These are phyloP conservation scores for Chalciporus sphaerocephalus DNA, from an alignment of 768 basidiomycete genomes.

Conservation along the genomic window DNA sequence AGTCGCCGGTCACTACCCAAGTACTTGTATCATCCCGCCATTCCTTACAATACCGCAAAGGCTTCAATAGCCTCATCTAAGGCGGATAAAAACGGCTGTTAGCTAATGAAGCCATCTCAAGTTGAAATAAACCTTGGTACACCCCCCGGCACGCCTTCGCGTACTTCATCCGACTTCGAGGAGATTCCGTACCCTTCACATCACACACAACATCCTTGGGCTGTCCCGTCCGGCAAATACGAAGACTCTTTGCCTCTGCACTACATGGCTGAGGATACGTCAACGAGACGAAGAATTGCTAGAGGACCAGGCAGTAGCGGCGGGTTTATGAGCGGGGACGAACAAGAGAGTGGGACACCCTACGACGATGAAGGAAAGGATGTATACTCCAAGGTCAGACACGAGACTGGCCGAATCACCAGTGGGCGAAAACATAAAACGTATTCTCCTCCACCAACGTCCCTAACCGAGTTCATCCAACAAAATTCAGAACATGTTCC, in stretches of 20 bases:
- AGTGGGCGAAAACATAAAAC: conserved; percentile 61
- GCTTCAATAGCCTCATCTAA: conserved; percentile 8
- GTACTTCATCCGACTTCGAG: conserved; percentile 67
- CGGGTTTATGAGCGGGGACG: conserved; percentile 26
- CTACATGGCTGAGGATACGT: conserved; percentile 49
- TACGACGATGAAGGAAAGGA: conserved; percentile 68
- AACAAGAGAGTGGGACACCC: conserved; percentile 30
- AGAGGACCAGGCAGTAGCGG: conserved; percentile 33
- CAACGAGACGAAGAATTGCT: conserved; percentile 42
- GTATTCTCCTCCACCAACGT: conserved; percentile 62
- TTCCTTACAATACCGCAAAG: conserved; percentile 1
- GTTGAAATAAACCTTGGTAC: conserved; percentile 69
- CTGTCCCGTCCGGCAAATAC: conserved; percentile 22
- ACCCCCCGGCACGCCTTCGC: conserved; percentile 44
- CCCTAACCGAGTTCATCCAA: conserved; percentile 68
- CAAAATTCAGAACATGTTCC: conserved; percentile 79
- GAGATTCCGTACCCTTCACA: conserved; percentile 56
- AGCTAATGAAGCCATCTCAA: conserved; percentile 60
- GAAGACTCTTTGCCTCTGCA: conserved; percentile 48
- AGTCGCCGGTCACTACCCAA: no score
- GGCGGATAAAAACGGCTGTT: conserved; percentile 7
- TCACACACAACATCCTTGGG: conserved; percentile 27
- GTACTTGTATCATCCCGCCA: neutral
- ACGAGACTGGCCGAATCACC: conserved; percentile 38
- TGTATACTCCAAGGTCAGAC: conserved; percentile 47